phyloP scores from a whole-genome alignment of 306 rosid species.

The Crotalaria pallida region DNA sequence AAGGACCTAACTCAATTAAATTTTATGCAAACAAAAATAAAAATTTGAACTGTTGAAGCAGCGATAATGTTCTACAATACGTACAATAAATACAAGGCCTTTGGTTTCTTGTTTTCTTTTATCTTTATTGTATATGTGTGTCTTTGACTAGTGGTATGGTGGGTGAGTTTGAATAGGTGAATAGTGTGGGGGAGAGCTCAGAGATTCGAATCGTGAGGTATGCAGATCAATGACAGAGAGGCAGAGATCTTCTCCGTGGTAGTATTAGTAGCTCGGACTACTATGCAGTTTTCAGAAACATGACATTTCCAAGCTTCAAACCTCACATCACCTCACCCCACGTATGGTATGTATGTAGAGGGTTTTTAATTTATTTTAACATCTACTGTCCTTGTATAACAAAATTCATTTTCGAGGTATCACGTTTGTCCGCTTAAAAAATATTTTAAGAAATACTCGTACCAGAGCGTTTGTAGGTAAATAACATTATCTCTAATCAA shows the following conservation, averaged over 20 bases:
- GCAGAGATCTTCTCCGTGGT: constrained; percentile 35
- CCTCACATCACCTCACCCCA: neutral
- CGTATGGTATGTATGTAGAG: too few species aligned
- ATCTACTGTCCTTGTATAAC: too few species aligned
- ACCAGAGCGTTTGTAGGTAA: too few species aligned
- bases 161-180: neutral
- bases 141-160: neutral
- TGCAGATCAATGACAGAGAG: constrained; percentile 34
- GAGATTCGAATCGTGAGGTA: constrained; percentile 41
- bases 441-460: too few species aligned
- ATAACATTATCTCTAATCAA: too few species aligned
- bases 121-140: neutral
- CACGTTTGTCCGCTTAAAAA: too few species aligned
- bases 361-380: neutral
- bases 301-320: neutral
- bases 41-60: too few species aligned
- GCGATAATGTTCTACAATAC: too few species aligned
- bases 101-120: neutral
- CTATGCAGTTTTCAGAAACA: constrained; percentile 12
- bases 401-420: too few species aligned
- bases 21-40: too few species aligned
- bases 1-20: too few species aligned
- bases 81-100: too few species aligned
- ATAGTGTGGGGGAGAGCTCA: neutral
- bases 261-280: constrained; percentile 11